These are phyloP conservation scores for Cytospora paraplurivora DNA, from an alignment of 2,329 filamentous ascomycete species.

Conservation along the genomic window DNA sequence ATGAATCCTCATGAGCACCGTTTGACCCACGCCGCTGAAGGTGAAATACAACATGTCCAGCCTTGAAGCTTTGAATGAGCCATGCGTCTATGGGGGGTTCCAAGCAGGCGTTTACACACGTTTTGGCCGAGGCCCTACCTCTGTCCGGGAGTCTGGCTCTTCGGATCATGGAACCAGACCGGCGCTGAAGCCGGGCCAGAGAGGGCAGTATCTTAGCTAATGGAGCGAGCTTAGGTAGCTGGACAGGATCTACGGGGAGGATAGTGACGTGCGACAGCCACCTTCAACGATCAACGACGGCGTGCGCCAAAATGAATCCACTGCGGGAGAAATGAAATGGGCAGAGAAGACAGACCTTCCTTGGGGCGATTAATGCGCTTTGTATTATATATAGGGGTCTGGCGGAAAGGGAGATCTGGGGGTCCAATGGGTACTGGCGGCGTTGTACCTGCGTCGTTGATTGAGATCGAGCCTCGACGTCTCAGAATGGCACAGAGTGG, in stretches of 20 bases:
- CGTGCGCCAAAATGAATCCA: neutral
- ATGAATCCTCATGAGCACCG: constrained; percentile 43
- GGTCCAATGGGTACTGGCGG: constrained; percentile 10
- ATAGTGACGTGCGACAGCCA: neutral
- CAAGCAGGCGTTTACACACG: neutral
- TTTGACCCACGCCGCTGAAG: neutral
- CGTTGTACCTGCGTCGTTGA: constrained; percentile 17
- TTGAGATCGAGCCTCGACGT: neutral
- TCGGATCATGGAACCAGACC: neutral
- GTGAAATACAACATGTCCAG: neutral
- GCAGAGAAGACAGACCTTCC: constrained; percentile 7
- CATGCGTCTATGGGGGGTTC: neutral
- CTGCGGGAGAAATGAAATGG: neutral
- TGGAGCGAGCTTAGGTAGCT: neutral
- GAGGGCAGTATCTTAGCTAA: neutral
- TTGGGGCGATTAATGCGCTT: constrained; percentile 25
- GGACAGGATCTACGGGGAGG: neutral
- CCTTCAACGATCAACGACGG: neutral
- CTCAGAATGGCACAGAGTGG: neutral
- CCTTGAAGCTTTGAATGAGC: neutral
- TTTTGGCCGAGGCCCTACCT: neutral
- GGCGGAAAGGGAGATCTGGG: constrained; percentile 13
- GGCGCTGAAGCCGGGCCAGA: neutral
- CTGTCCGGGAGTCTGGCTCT: neutral
- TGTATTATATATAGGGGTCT: constrained; percentile 26